Conservation (phyloP, 2,329 filamentous ascomycete genomes). For the Volutella citrinella region DNA sequence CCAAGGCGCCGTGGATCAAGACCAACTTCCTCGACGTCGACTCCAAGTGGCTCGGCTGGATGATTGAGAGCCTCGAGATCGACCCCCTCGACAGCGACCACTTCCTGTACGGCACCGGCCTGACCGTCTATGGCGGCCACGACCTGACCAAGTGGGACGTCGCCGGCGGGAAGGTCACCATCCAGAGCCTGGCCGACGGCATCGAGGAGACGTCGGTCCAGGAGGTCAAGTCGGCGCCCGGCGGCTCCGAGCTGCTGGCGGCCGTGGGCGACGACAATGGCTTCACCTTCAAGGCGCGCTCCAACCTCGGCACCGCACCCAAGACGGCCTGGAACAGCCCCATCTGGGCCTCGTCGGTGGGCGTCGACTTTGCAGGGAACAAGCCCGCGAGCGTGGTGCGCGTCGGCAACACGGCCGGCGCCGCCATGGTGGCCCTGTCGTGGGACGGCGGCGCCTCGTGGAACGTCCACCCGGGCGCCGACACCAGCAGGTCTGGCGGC, state of each 20-base stretch:
- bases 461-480: constrained; percentile 44
- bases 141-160: constrained; percentile 57
- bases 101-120: constrained; percentile 59
- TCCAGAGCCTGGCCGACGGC: constrained; percentile 49
- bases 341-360: constrained; percentile 41
- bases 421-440: constrained; percentile 46
- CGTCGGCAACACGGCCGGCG: constrained; percentile 43
- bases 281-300: constrained; percentile 42
- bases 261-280: constrained; percentile 51
- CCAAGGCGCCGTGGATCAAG: constrained; percentile 53
- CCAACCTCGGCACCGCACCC: constrained; percentile 40
- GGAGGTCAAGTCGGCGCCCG: constrained; percentile 45
- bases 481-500: constrained; percentile 41
- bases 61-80: constrained; percentile 58
- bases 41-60: constrained; percentile 55
- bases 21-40: constrained; percentile 45
- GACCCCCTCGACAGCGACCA: constrained; percentile 57
- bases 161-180: constrained; percentile 44
- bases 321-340: constrained; percentile 44
- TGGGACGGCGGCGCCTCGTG: constrained; percentile 49
- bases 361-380: constrained; percentile 49
- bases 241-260: constrained; percentile 49
- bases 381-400: constrained; percentile 46
- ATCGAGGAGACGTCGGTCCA: constrained; percentile 53
- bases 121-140: constrained; percentile 51